Evolutionary conservation across 2,329 filamentous ascomycete species (phyloP), one percentile per base, ranked within the genome.

Genomic region (Pseudocercospora eumusae): DNA sequence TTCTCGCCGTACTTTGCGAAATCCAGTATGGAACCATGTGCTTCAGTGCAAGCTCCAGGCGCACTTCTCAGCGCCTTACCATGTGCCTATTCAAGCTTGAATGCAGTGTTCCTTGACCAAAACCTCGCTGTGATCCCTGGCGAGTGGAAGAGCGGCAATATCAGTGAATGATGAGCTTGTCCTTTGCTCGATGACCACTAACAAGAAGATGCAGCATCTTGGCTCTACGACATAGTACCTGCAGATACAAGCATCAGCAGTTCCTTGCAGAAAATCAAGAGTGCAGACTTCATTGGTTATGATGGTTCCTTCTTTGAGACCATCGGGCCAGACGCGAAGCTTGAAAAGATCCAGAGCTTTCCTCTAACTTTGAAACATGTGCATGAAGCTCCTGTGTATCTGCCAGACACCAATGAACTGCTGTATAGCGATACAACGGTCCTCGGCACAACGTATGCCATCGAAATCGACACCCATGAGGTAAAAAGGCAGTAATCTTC

Each of bases 301-400:
- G 70, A 73, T 50, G n/a, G 62, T 8, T 57, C 61, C 10, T 71
- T 73, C 57, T 64, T 70, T 42, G 66, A 66, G 40, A 60, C 71
- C 15, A 64, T 71, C n/a, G 70, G 70, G 11, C 25, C 64, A 7
- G 57, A 67, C n/a, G 70, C 70, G 4, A 68, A 65, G 23, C 23
- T 71, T 11, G 66, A 70, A 40, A 61, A 62, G 28, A 66, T 73
- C 3, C 66, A 69, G 42, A 50, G 63, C 3, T 68, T 71, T n/a
- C 56, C 65, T 3, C 53, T 61, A 11, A 56, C 57, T 5, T 15
- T 60, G 33, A 49, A 61, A 4, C 66, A 70, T 52, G 69, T 70
- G 0, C 68, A 72, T 44, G 70, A 73, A 61, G 70, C 69, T 9
- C 69, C 68, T 15, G 65, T 71, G 20, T 71, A 66, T 42, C 33